phyloP scores from a whole-genome alignment of 108 stramenopile genomes.

The Aurantiochytrium sp. region DNA sequence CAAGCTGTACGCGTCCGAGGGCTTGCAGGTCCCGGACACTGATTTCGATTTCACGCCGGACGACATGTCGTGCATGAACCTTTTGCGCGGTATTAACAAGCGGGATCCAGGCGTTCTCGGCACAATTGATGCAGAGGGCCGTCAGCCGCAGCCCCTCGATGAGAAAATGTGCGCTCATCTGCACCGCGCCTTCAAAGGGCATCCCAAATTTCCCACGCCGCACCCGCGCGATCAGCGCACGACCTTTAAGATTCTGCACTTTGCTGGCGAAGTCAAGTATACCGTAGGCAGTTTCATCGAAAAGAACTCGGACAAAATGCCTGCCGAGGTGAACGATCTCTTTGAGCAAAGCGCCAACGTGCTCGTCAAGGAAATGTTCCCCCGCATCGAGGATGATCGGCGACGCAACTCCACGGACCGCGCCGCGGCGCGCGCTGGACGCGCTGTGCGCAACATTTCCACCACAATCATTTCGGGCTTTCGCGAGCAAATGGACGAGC shows the following conservation, averaged over 20 bases:
- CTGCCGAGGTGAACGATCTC: constrained; percentile 25
- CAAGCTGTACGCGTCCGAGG: constrained; percentile 21
- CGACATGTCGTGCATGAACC: constrained; percentile 13
- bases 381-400: neutral
- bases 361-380: neutral
- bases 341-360: neutral
- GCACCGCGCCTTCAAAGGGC: neutral
- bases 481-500: neutral
- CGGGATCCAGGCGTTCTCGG: constrained; percentile 9
- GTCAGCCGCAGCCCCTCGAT: constrained; percentile 12
- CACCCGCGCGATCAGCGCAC: neutral
- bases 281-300: constrained; percentile 42
- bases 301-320: constrained; percentile 39
- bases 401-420: neutral
- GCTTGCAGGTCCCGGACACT: neutral
- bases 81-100: constrained; percentile 30
- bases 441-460: neutral
- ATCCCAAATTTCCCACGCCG: constrained; percentile 18
- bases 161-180: constrained; percentile 8
- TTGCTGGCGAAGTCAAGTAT: constrained; percentile 48
- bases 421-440: neutral
- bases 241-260: constrained; percentile 38
- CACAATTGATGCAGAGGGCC: constrained; percentile 17
- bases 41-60: constrained; percentile 43
- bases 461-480: neutral